Base-by-base conservation (phyloP, 352 stramenopile genomes). In the Phytophthora europaea region DNA sequence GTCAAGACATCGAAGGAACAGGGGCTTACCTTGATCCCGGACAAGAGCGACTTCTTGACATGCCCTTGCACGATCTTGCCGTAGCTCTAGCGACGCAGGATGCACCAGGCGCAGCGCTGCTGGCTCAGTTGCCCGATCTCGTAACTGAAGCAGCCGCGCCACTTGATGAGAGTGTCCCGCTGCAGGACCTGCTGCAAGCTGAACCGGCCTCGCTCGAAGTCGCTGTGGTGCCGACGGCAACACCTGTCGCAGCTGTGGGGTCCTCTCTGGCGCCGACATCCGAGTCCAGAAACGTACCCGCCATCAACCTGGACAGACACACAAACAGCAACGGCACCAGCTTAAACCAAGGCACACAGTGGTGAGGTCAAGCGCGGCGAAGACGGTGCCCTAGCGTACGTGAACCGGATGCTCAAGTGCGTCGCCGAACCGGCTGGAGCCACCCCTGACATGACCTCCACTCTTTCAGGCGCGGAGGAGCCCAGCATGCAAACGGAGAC, bases 1-100 rank as follows among this genome's bases (percentile, higher is more conserved):
- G 20, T 81, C 18, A 88, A 82, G 56, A 76, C 70, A 0, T 61
- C 67, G 0, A 56, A 83, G 33, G 70, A 79, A 34, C 63, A 85
- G 18, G 67, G 60, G 0, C 34, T 87, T 4, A 75, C 68, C 2
- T 45, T 84, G 12, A 67, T 83, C 13, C 65, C 63, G 0, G 71
- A 78, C 12, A 58, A 65, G 45, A 23, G 7, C 0, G 56, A 63
- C 20, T 63, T 76, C 20, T 2, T 67, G 1, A 80, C 68, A 1
- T 87, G 70, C 28, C 50, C 2, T 3, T 83, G 1, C 61, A 72
- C 8, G 38, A 61, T 4, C 40, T 82, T 0, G 69, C 70, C 0
- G 45, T 77, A 2, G 66, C 61, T 0, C 18, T 83, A 4, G 61
- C 57, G 8, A 65, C 60, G 8, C 75, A 83, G 18, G 55, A 51